phyloP scores from a whole-genome alignment of 805 yeast genomes.

The Vanderwaltozyma yarrowii region DNA sequence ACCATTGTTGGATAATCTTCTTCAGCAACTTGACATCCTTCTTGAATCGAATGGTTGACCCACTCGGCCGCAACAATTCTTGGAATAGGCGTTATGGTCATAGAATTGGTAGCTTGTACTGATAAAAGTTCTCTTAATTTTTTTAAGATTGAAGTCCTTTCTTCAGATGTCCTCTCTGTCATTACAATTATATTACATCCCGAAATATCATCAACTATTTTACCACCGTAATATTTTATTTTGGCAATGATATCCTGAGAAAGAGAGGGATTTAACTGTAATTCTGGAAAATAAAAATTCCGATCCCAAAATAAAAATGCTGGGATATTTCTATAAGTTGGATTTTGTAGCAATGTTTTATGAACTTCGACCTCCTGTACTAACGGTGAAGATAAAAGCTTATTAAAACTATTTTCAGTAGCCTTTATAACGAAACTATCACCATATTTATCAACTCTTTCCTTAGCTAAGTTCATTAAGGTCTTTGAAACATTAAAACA shows the following conservation, averaged over 20 bases:
- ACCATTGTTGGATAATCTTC: slow-evolving; percentile 20
- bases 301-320: slow-evolving; percentile 30
- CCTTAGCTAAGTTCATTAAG: slow-evolving; percentile 17
- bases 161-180: slow-evolving; percentile 13
- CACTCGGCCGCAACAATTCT: slow-evolving; percentile 31
- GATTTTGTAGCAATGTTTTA: neutral
- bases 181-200: slow-evolving; percentile 33
- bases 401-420: slow-evolving; percentile 9
- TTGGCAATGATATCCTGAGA: slow-evolving; percentile 12
- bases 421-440: slow-evolving; percentile 39
- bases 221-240: slow-evolving; percentile 39
- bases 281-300: slow-evolving; percentile 25
- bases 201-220: slow-evolving; percentile 18
- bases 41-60: slow-evolving; percentile 29
- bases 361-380: too few species aligned
- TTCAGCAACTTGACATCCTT: slow-evolving; percentile 24
- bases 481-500: slow-evolving; percentile 34
- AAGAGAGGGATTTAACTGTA: slow-evolving; percentile 4
- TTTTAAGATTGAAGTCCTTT: neutral
- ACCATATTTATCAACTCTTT: slow-evolving; percentile 47
- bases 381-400: too few species aligned
- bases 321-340: slow-evolving; percentile 6
- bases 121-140: slow-evolving; percentile 1
- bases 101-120: neutral
- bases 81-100: slow-evolving; percentile 16